These are phyloP conservation scores for Pythium inflatum DNA, from an alignment of 352 stramenopile genomes.

Conservation along the genomic window DNA sequence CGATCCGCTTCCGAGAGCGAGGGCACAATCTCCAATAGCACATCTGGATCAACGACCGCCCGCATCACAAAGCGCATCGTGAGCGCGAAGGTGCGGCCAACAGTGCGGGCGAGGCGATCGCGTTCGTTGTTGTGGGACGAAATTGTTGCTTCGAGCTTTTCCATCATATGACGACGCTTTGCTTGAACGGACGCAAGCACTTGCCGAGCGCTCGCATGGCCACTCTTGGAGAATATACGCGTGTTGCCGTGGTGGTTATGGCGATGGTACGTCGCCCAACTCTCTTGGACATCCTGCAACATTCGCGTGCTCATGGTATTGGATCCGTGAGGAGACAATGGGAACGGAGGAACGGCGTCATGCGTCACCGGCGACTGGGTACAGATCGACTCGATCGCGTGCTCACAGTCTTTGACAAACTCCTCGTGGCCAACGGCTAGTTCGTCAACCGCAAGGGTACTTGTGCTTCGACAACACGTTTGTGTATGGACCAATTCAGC, in stretches of 20 bases:
- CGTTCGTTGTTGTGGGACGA: background rate
- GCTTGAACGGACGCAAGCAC: background rate
- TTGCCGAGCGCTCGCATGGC: background rate
- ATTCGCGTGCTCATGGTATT: slow-evolving; percentile 45
- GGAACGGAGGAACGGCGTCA: slow-evolving; percentile 20
- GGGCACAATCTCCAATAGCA: slow-evolving; percentile 36
- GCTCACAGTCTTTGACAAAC: background rate
- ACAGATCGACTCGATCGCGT: background rate
- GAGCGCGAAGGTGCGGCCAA: background rate
- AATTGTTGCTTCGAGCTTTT: background rate
- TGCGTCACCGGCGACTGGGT: background rate
- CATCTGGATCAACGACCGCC: slow-evolving; percentile 36
- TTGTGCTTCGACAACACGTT: background rate
- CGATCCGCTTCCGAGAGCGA: slow-evolving; percentile 30
- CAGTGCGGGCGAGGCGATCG: background rate
- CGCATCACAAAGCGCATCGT: slow-evolving; percentile 11
- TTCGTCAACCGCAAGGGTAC: background rate
- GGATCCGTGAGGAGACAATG: slow-evolving; percentile 25
- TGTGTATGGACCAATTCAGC: slow-evolving; percentile 1
- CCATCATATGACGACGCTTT: background rate
- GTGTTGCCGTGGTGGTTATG: slow-evolving; percentile 6
- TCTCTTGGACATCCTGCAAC: slow-evolving; percentile 45
- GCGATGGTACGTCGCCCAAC: slow-evolving; percentile 44
- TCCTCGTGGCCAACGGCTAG: background rate
- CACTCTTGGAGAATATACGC: background rate